These are phyloP conservation scores for Didymella segeticola DNA, from an alignment of 2,329 filamentous ascomycete genomes.

Conservation along the genomic window DNA sequence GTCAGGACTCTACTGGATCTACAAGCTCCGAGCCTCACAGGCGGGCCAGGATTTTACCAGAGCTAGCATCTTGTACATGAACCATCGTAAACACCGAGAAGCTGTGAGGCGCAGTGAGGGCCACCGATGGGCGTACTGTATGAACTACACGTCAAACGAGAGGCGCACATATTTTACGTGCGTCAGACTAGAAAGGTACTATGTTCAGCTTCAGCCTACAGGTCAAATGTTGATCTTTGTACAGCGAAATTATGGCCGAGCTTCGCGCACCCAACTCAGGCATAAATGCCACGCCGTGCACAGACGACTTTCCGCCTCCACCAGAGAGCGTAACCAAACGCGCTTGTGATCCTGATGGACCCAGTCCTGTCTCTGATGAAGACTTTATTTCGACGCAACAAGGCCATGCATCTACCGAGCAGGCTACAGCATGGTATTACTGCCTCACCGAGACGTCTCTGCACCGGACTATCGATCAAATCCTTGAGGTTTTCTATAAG, in stretches of 20 bases:
- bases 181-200: neutral
- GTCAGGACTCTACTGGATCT: neutral
- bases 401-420: neutral
- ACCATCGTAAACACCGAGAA: neutral
- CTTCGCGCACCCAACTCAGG: neutral
- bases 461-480: neutral
- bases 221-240: neutral
- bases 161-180: neutral
- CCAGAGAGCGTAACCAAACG: neutral
- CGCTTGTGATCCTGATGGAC: neutral
- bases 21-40: neutral
- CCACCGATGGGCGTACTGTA: neutral
- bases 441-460: neutral
- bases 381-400: neutral
- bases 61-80: neutral
- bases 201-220: neutral
- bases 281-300: neutral
- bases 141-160: neutral
- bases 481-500: neutral
- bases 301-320: neutral
- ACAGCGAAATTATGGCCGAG: neutral
- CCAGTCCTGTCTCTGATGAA: neutral
- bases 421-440: neutral
- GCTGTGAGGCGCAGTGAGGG: neutral
- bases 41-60: neutral